Conservation (phyloP, 768 basidiomycete species). For the Boletales sp. region DNA sequence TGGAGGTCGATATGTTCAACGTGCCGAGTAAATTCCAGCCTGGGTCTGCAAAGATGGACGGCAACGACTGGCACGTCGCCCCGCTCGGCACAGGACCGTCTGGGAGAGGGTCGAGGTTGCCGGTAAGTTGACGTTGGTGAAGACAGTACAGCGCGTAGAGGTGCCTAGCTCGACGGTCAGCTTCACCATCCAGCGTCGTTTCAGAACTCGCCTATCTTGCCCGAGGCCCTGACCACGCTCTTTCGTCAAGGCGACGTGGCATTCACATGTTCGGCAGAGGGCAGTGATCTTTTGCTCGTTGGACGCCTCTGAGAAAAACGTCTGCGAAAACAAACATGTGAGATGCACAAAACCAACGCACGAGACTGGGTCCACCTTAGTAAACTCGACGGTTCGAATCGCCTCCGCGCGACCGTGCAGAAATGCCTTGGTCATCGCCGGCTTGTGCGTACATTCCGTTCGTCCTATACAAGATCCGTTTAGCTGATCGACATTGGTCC, state of each 20-base stretch:
- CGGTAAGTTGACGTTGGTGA: conserved; percentile 72
- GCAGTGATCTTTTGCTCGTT: conserved; percentile 67
- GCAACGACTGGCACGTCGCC: conserved; percentile 29
- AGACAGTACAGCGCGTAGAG: conserved; percentile 96
- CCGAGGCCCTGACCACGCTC: conserved; percentile 89
- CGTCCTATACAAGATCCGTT: conserved; percentile 45
- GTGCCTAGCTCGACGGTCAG: conserved; percentile 46
- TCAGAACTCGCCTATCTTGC: conserved; percentile 67
- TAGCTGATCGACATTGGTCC: background rate
- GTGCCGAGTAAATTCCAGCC: conserved; percentile 81
- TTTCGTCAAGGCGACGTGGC: conserved; percentile 79
- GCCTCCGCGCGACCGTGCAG: conserved; percentile 95
- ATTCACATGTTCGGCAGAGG: conserved; percentile 79
- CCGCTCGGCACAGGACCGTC: conserved; percentile 33
- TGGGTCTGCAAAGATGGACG: conserved; percentile 81
- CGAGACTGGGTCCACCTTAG: conserved; percentile 50
- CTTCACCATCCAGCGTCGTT: background rate
- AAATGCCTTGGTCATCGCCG: conserved; percentile 97
- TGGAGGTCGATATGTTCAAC: conserved; percentile 92
- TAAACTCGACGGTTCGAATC: conserved; percentile 83
- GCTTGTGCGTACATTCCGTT: conserved; percentile 94
- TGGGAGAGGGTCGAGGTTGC: conserved; percentile 33
- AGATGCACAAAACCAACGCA: background rate
- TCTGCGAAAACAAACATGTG: conserved; percentile 43
- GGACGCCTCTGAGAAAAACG: conserved; percentile 80